These are phyloP conservation scores for Rhodotorula graminis DNA, from an alignment of 768 basidiomycete species.

Conservation along the genomic window DNA sequence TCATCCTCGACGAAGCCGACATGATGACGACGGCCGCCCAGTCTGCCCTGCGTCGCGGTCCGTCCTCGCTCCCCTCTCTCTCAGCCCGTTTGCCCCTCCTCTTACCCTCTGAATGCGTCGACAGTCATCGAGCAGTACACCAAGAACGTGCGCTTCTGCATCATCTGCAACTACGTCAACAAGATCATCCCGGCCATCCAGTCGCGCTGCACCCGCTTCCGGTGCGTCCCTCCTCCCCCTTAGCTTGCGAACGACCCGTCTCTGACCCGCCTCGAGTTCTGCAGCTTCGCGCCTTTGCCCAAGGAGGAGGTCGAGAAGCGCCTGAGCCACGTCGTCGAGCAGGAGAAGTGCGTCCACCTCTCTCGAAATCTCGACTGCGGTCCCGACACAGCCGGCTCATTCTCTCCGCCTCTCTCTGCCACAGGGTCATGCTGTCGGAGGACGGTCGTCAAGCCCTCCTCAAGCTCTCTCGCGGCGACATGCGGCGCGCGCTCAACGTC, in stretches of 20 bases:
- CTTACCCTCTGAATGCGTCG: too few species aligned
- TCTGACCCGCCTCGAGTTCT: background rate
- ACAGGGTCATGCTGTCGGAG: conserved; percentile 74
- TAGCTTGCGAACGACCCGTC: too few species aligned
- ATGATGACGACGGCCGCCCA: conserved; percentile 99
- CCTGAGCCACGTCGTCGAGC: conserved; percentile 68
- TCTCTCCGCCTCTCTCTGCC: background rate
- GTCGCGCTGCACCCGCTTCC: conserved; percentile 93
- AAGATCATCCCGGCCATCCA: conserved; percentile 98
- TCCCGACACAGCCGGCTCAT: conserved; percentile 17
- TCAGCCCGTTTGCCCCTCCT: too few species aligned
- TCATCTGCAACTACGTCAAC: conserved; percentile 99
- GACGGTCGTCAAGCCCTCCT: conserved; percentile 85
- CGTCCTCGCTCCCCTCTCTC: conserved; percentile 11
- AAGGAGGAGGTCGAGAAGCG: conserved; percentile 78
- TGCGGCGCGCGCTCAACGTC: conserved; percentile 92
- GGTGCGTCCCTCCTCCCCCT: conserved; percentile 44
- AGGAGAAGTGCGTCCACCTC: conserved; percentile 63
- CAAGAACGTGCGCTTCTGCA: conserved; percentile 97
- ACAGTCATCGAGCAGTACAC: conserved; percentile 97
- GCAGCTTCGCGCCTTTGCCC: conserved; percentile 80
- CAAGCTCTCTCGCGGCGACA: conserved; percentile 93
- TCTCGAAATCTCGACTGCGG: background rate
- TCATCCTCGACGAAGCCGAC: conserved; percentile 98
- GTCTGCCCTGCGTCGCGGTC: conserved; percentile 79